phyloP scores from a whole-genome alignment of 108 stramenopile species.

The Nannochloropsis oceanica region DNA sequence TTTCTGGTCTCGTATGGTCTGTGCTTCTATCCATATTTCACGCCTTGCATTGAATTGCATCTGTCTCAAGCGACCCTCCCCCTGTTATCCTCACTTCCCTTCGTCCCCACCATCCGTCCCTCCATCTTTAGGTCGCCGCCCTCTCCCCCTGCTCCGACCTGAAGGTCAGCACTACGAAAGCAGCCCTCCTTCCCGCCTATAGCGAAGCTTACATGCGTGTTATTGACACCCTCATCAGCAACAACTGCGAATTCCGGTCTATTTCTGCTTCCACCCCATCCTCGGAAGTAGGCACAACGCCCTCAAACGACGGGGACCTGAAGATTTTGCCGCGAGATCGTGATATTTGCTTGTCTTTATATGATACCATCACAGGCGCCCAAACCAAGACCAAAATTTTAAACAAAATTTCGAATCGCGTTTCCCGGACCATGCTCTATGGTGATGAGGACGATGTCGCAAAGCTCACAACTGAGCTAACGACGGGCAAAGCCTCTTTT shows the following conservation, averaged over 20 bases:
- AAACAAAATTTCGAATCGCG: conserved; percentile 9
- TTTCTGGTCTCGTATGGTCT: too few relatives aligned
- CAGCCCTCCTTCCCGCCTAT: not conserved
- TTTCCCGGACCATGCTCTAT: conserved; percentile 11
- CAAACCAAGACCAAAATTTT: conserved; percentile 7
- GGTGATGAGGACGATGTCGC: conserved; percentile 16
- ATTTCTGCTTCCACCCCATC: not conserved
- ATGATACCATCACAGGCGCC: not conserved
- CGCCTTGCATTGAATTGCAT: not conserved
- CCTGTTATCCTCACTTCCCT: not conserved
- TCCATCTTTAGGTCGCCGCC: not conserved
- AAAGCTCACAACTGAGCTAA: not conserved
- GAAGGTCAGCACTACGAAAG: not conserved
- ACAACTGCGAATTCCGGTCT: not conserved
- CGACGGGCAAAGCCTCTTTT: not conserved
- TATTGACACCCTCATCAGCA: not conserved
- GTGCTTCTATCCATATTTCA: too few relatives aligned
- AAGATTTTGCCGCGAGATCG: not conserved
- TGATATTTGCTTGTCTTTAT: conserved; percentile 12
- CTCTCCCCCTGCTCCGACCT: not conserved
- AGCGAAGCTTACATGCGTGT: not conserved
- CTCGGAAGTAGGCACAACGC: not conserved
- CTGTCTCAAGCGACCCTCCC: not conserved
- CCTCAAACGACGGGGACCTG: not conserved
- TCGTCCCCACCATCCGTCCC: not conserved